Conservation (phyloP, 2,329 filamentous ascomycete genomes). For the Monilinia laxa region DNA sequence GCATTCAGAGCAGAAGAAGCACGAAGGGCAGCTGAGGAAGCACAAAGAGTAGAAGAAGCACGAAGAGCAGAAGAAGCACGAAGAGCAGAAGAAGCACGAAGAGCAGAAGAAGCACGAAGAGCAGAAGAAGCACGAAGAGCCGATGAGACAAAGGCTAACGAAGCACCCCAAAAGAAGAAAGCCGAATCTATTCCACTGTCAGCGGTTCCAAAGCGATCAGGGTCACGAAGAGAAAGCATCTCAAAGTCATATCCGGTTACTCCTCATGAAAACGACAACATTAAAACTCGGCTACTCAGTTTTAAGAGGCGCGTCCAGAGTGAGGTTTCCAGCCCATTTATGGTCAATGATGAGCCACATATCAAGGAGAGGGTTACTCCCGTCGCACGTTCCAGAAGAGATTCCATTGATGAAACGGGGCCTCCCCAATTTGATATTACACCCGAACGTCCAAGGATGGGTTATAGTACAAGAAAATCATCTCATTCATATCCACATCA, state of each 20-base stretch:
- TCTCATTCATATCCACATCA: conserved; percentile 21
- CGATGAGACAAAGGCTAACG: conserved; percentile 13
- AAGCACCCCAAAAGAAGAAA: conserved; percentile 3
- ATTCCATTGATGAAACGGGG: conserved; percentile 10
- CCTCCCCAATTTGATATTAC: conserved; percentile 17
- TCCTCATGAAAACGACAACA: conserved; percentile 13
- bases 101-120: conserved; percentile 8
- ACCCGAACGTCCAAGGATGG: conserved; percentile 8
- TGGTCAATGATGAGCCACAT: conserved; percentile 32
- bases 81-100: background rate
- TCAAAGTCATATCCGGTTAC: conserved; percentile 3
- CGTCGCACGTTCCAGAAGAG: conserved; percentile 1
- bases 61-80: conserved; percentile 6
- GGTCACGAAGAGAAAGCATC: conserved; percentile 18
- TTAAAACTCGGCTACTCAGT: conserved; percentile 10
- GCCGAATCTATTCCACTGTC: background rate
- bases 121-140: background rate
- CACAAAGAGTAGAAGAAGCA: background rate
- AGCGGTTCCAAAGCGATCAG: conserved; percentile 10
- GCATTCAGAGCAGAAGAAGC: conserved; percentile 8
- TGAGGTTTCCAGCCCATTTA: conserved; percentile 34
- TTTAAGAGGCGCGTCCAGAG: conserved; percentile 26
- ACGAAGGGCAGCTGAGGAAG: conserved; percentile 4
- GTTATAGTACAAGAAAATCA: conserved; percentile 15
- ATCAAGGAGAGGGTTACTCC: conserved; percentile 29